phyloP scores from a whole-genome alignment of 129 eudicot species.

The Glebionis coronaria region DNA sequence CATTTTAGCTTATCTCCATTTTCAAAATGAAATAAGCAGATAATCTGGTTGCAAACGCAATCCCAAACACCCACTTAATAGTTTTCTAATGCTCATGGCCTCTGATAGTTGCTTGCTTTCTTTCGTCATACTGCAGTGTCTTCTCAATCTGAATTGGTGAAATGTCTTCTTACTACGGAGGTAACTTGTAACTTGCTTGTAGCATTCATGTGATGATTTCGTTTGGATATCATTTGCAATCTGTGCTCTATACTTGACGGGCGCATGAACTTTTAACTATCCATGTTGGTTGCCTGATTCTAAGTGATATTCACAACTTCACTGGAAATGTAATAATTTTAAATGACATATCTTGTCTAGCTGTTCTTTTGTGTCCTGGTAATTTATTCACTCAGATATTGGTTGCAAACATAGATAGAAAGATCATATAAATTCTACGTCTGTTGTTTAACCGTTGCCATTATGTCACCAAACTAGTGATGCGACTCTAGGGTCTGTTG shows the following conservation, averaged over 20 bases:
- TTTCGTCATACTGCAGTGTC: constrained; percentile 58
- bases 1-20: too few relatives aligned
- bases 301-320: neutral
- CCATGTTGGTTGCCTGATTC: neutral
- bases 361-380: neutral
- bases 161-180: constrained; percentile 89
- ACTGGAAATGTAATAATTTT: neutral
- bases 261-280: too few relatives aligned
- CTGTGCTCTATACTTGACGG: neutral
- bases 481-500: neutral
- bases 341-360: neutral
- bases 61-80: too few relatives aligned
- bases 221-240: constrained; percentile 1
- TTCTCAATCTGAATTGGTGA: constrained; percentile 78
- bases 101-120: constrained; percentile 11
- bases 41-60: too few relatives aligned
- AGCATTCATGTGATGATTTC: constrained; percentile 3
- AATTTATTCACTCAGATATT: neutral
- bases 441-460: neutral
- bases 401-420: neutral
- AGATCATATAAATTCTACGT: neutral
- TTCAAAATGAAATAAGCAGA: too few relatives aligned
- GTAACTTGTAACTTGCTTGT: constrained; percentile 32
- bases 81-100: neutral
- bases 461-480: neutral